Evolutionary conservation across 768 basidiomycete genomes (phyloP), one percentile per base, ranked within the genome.

Genomic region (Collybia sordida): DNA sequence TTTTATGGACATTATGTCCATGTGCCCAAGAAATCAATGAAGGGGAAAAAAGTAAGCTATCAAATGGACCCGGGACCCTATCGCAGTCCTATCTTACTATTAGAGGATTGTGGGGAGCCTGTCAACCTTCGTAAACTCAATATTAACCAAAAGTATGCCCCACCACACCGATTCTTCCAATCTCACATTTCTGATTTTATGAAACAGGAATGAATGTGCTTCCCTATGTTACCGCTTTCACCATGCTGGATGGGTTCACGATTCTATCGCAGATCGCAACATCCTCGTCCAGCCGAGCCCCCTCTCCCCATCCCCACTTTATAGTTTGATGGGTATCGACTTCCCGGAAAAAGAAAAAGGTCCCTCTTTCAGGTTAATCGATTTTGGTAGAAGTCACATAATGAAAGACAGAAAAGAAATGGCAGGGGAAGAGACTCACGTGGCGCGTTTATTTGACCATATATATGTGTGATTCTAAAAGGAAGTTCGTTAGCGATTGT

Each of bases 61-160:
- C n/a, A n/a, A n/a, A n/a, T n/a, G n/a, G n/a, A n/a, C n/a, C n/a
- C n/a, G n/a, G n/a, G n/a, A 14, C 31, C 31, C 3, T 66, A 66
- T 51, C 56, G 64, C 28, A 73, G 72, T 48, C 68, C 72, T 0
- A 69, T 75, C 27, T 44, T 77, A 36, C 61, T 77, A 7, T 21
- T 75, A 1, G 74, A 77, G 54, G 51, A 72, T 41, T 76, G 74
- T 42, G 73, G 74, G 6, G 42, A 4, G 2, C 60, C 64, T 6
- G 56, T 74, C 4, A 47, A 60, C 1, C 36, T 62, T 1, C 15
- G 54, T 0, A 12, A 28, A 4, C 53, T 75, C 41, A 63, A 51
- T 0, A 1, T 52, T 2, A 77, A 46, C 21, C 31, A 46, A 6
- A 46, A 24, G 45, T 46, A 46, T 21, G 45, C 36, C 22, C 4